These are phyloP conservation scores for Solanum microdontum DNA, from an alignment of 257 asterid genomes.

Conservation along the genomic window DNA sequence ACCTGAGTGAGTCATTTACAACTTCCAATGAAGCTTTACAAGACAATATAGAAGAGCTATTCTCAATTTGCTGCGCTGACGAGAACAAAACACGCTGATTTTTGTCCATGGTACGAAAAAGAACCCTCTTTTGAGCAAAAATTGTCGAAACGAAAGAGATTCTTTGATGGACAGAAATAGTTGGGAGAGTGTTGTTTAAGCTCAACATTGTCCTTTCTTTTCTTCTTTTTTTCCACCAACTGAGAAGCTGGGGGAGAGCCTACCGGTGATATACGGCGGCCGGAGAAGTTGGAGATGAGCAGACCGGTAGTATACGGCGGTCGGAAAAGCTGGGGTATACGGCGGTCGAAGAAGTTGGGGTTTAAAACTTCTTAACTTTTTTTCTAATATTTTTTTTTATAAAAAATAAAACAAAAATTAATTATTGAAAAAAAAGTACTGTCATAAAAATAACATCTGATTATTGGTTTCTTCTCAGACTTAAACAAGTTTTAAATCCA, in stretches of 20 bases:
- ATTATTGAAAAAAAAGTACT: background rate
- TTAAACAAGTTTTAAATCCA: too few species aligned
- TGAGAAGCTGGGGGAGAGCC: background rate
- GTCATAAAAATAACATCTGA: background rate
- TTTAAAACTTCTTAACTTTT: too few species aligned
- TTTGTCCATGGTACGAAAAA: background rate
- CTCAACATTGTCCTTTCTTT: background rate
- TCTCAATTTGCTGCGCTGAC: background rate
- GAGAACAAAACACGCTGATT: background rate
- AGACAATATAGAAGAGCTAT: background rate
- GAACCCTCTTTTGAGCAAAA: background rate
- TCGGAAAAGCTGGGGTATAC: too few species aligned
- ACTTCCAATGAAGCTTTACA: slow-evolving; percentile 32
- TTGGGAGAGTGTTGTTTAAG: background rate
- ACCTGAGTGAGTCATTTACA: slow-evolving; percentile 25
- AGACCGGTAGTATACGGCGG: background rate
- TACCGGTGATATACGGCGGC: background rate
- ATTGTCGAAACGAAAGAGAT: background rate
- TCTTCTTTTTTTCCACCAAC: background rate
- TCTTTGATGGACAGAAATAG: background rate
- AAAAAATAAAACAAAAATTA: too few species aligned
- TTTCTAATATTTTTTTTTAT: too few species aligned
- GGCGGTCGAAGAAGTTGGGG: background rate
- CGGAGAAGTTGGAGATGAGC: background rate
- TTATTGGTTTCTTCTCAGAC: too few species aligned